A percentile compares a stretch with the other conserved stretches of the same genome.
phyloP scores from a whole-genome alignment of 2,329 filamentous ascomycete species.

The Aspergillus sp. region DNA sequence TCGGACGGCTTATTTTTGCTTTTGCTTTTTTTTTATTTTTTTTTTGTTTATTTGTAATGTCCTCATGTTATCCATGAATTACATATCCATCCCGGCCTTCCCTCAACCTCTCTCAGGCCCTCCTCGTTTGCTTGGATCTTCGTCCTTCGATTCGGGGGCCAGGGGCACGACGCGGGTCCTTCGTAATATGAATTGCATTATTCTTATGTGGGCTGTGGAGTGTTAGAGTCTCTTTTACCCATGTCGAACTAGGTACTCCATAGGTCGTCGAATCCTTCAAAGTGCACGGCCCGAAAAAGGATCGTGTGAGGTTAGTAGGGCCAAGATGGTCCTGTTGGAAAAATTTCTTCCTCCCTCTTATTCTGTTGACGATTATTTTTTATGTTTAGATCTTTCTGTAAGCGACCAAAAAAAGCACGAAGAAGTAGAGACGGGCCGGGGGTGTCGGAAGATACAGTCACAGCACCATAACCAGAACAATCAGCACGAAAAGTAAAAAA shows the following conservation, averaged over 20 bases:
- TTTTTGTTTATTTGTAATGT: no score
- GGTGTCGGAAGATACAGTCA: no score
- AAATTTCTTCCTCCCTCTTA: not conserved
- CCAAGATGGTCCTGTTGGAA: not conserved
- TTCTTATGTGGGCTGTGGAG: not conserved
- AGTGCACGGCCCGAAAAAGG: not conserved
- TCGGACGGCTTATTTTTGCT: not conserved
- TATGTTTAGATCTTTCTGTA: no score
- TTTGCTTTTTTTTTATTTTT: not conserved
- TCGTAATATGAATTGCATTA: not conserved
- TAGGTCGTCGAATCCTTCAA: not conserved
- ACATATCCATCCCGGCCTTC: not conserved
- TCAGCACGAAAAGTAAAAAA: no score
- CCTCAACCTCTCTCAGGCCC: not conserved
- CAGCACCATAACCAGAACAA: no score
- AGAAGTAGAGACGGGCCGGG: no score
- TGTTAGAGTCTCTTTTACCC: no score
- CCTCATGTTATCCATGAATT: no score
- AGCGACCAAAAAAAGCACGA: no score
- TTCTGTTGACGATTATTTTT: no score
- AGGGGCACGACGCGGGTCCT: not conserved
- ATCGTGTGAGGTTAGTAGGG: not conserved
- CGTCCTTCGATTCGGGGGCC: not conserved
- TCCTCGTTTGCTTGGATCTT: not conserved
- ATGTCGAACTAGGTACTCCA: no score